Conservation (phyloP, 768 basidiomycete species). For the Phylloporus sp. region DNA sequence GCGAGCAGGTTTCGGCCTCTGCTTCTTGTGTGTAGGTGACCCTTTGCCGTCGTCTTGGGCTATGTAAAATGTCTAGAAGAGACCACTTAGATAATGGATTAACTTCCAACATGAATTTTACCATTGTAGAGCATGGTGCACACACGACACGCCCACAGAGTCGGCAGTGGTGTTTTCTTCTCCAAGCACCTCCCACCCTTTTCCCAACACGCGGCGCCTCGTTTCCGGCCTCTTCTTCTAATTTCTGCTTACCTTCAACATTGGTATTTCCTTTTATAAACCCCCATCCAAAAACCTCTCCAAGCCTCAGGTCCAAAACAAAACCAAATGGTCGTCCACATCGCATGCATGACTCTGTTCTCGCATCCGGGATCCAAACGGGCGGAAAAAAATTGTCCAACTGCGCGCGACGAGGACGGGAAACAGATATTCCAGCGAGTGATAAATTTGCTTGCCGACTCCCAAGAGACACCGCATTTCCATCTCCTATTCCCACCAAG, state of each 20-base stretch:
- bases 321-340: conserved; percentile 73
- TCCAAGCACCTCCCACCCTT: conserved; percentile 27
- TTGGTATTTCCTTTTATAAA: conserved; percentile 38
- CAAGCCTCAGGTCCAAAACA: conserved; percentile 24
- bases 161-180: conserved; percentile 82
- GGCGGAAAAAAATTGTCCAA: conserved; percentile 73
- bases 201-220: conserved; percentile 8
- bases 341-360: conserved; percentile 80
- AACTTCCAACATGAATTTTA: conserved; percentile 29
- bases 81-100: conserved; percentile 1
- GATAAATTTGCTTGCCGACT: conserved; percentile 1
- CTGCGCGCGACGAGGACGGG: conserved; percentile 24
- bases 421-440: not conserved
- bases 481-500: conserved; percentile 37
- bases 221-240: conserved; percentile 6
- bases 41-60: conserved; percentile 39
- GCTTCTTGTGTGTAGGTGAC: conserved; percentile 36
- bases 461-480: conserved; percentile 34
- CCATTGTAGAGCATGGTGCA: conserved; percentile 75
- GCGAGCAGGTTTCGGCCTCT: conserved; percentile 58
- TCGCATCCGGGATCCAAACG: conserved; percentile 88
- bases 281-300: conserved; percentile 28
- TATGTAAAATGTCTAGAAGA: conserved; percentile 75
- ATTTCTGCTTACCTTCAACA: conserved; percentile 13
- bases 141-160: conserved; percentile 86